These are phyloP conservation scores for Mortierella polycephala DNA, from an alignment of 371 early-diverging fungal genomes.

Conservation along the genomic window DNA sequence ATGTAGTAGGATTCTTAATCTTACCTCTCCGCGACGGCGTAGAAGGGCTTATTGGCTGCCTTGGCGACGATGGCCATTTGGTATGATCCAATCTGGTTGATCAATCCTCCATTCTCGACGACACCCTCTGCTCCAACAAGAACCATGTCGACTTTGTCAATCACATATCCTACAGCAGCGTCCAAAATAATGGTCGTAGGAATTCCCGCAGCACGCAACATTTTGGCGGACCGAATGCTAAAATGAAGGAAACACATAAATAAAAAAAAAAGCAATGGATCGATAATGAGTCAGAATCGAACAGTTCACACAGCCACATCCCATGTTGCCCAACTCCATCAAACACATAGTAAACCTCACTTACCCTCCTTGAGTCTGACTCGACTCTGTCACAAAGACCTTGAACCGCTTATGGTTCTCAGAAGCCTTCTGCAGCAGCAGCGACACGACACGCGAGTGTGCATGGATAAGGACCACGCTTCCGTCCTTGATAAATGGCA, in stretches of 20 bases:
- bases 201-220: constrained; percentile 81
- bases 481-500: constrained; percentile 91
- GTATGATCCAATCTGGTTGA: constrained; percentile 95
- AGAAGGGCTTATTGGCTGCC: constrained; percentile 93
- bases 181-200: constrained; percentile 91
- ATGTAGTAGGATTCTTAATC: background rate
- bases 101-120: constrained; percentile 96
- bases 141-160: constrained; percentile 94
- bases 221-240: constrained; percentile 80
- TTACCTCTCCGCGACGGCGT: constrained; percentile 93
- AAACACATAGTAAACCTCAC: background rate
- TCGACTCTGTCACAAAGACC: constrained; percentile 87
- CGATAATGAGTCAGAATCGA: constrained; percentile 43
- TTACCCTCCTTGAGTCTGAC: constrained; percentile 85
- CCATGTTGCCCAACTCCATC: background rate
- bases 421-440: constrained; percentile 81
- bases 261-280: background rate
- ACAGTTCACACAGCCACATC: background rate
- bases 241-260: background rate
- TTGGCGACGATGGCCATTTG: constrained; percentile 95
- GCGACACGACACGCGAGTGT: constrained; percentile 94
- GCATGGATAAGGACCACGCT: constrained; percentile 92
- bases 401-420: constrained; percentile 84
- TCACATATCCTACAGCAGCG: constrained; percentile 92
- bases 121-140: constrained; percentile 98